Evolutionary conservation across 2,329 filamentous ascomycete genomes (phyloP).

Genomic region (Penicillium sp.): DNA sequence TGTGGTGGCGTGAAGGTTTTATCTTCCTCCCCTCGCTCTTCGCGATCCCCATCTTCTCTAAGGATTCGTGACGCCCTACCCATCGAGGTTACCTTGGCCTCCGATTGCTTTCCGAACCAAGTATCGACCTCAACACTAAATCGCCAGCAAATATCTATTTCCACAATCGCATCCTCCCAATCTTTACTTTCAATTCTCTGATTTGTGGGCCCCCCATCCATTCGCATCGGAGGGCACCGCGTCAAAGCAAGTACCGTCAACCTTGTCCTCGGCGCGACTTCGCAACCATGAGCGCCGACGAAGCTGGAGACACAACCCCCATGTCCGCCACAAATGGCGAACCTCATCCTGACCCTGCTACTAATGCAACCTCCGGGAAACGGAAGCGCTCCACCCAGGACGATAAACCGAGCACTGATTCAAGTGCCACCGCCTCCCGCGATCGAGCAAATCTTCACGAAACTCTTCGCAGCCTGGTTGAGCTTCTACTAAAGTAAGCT

Average conservation of each 20-base stretch:
- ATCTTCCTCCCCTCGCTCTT: constrained; percentile 14
- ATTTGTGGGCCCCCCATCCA: constrained; percentile 2
- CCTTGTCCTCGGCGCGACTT: constrained; percentile 21
- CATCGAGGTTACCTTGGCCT: constrained; percentile 27
- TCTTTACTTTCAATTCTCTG: constrained; percentile 4
- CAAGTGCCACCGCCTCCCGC: constrained; percentile 23
- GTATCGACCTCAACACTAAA: constrained; percentile 17
- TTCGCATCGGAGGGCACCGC: constrained; percentile 14
- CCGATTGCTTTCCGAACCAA: constrained; percentile 21
- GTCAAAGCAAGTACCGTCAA: constrained; percentile 13
- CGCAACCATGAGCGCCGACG: constrained; percentile 37
- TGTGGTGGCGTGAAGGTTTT: constrained; percentile 4
- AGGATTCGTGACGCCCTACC: constrained; percentile 19
- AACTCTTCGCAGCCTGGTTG: constrained; percentile 35
- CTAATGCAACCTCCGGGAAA: constrained; percentile 37
- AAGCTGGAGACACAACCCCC: constrained; percentile 28
- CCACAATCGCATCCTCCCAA: constrained; percentile 11
- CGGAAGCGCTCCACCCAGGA: constrained; percentile 41
- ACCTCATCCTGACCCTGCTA: constrained; percentile 27
- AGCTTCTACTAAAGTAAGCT: constrained; percentile 32
- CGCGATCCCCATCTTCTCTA: constrained; percentile 27
- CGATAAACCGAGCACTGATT: constrained; percentile 27
- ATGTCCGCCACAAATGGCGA: constrained; percentile 37
- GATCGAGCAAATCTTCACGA: constrained; percentile 33
- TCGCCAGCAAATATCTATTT: constrained; percentile 4